Evolutionary conservation across 2,329 filamentous ascomycete species (phyloP).

Genomic region (Sphaerostilbella broomeana): DNA sequence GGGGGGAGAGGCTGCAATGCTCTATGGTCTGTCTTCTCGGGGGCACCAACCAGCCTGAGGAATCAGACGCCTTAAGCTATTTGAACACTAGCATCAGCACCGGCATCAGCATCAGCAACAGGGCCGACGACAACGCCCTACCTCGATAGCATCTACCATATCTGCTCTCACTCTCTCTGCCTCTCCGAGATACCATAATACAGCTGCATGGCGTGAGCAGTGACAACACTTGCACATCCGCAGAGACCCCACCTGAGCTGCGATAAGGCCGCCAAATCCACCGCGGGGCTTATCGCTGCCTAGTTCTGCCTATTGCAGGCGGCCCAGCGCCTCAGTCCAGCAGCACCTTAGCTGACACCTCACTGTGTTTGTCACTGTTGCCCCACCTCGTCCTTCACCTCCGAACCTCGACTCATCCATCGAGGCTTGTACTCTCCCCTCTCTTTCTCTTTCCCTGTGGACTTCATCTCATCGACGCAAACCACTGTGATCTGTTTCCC

Average conservation of each 20-base stretch:
- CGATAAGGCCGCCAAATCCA: conserved; percentile 13
- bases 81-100: too few relatives aligned
- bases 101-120: too few relatives aligned
- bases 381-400: conserved; percentile 13
- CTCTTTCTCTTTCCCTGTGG: not conserved
- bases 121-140: too few relatives aligned
- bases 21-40: too few relatives aligned
- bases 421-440: not conserved
- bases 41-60: too few relatives aligned
- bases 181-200: too few relatives aligned
- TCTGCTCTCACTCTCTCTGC: too few relatives aligned
- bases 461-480: conserved; percentile 12
- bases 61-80: too few relatives aligned
- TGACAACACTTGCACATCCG: conserved; percentile 1
- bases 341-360: conserved; percentile 3
- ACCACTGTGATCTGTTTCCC: too few relatives aligned
- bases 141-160: too few relatives aligned
- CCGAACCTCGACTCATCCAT: conserved; percentile 10
- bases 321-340: not conserved
- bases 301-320: conserved; percentile 11
- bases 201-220: conserved; percentile 1
- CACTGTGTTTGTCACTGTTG: conserved; percentile 6
- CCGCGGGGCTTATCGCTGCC: conserved; percentile 13
- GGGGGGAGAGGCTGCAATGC: too few relatives aligned
- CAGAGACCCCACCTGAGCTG: conserved; percentile 12